A percentile compares a stretch with the other conserved stretches of the same genome.
Evolutionary conservation across 495 filamentous ascomycete species (phyloP).

Genomic region (Neurospora tetrasperma): DNA sequence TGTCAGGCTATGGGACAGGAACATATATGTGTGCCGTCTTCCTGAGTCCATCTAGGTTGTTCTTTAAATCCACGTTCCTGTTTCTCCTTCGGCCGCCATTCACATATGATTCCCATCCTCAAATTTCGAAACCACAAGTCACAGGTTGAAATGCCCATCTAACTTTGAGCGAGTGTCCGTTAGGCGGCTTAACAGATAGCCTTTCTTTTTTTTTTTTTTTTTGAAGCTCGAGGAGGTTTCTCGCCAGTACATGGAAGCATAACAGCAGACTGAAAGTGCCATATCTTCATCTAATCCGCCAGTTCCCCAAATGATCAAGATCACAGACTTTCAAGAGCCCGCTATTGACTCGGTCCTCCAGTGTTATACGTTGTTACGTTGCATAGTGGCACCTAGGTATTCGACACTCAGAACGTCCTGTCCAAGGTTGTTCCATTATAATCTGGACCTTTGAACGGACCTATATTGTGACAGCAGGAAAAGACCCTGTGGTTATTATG

Average conservation of each 20-base stretch:
- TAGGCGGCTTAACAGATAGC: not conserved
- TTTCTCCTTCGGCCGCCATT: not conserved
- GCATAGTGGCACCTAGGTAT: not conserved
- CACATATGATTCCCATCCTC: not conserved
- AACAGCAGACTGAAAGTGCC: too few relatives aligned
- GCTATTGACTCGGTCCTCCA: not conserved
- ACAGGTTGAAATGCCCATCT: not conserved
- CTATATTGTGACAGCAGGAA: not conserved
- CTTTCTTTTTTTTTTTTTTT: too few relatives aligned
- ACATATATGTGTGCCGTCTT: not conserved
- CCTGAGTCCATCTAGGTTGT: not conserved
- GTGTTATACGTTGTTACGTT: not conserved
- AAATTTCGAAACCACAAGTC: not conserved
- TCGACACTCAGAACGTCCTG: not conserved
- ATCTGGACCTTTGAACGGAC: not conserved
- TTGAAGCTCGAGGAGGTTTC: too few relatives aligned
- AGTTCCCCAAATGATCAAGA: not conserved
- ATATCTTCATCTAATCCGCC: not conserved
- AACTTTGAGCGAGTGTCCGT: not conserved
- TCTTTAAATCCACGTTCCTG: not conserved
- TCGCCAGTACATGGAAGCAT: too few relatives aligned
- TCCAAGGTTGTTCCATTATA: not conserved
- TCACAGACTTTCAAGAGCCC: not conserved
- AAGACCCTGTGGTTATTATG: too few relatives aligned
- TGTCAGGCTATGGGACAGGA: too few relatives aligned